A percentile compares a stretch with the other conserved stretches of the same genome.
Conservation (phyloP, 2,329 filamentous ascomycete species). For the Hypoxylon sp. region DNA sequence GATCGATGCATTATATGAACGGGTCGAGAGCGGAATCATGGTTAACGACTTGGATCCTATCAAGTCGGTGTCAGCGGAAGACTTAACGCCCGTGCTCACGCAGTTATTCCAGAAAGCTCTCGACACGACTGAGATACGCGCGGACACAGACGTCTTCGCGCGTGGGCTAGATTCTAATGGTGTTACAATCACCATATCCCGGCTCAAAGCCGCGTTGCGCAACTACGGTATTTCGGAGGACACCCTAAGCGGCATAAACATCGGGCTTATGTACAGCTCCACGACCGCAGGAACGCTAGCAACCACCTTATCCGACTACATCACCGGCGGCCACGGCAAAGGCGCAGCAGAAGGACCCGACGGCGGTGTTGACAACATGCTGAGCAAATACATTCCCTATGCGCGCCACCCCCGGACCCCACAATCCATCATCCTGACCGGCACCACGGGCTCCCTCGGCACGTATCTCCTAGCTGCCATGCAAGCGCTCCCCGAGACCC, state of each 20-base stretch:
- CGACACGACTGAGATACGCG: constrained; percentile 34
- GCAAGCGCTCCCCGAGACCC: constrained; percentile 24
- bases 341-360: constrained; percentile 9
- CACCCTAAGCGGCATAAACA: constrained; percentile 24
- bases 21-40: constrained; percentile 44
- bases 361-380: constrained; percentile 36
- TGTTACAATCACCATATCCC: constrained; percentile 45
- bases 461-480: constrained; percentile 39
- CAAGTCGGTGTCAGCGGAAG: constrained; percentile 31
- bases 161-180: constrained; percentile 48
- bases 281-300: constrained; percentile 31
- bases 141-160: constrained; percentile 47
- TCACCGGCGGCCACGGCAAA: constrained; percentile 10
- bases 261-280: constrained; percentile 38
- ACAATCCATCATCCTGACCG: constrained; percentile 36
- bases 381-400: constrained; percentile 30
- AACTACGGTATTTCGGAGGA: constrained; percentile 37
- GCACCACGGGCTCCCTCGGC: constrained; percentile 39
- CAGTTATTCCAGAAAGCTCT: constrained; percentile 46
- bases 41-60: constrained; percentile 40
- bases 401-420: constrained; percentile 9
- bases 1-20: constrained; percentile 48
- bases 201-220: constrained; percentile 48
- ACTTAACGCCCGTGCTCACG: constrained; percentile 42
- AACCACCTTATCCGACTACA: constrained; percentile 27